These are phyloP conservation scores for Fusarium mundagurra DNA, from an alignment of 2,329 filamentous ascomycete species.

Conservation along the genomic window DNA sequence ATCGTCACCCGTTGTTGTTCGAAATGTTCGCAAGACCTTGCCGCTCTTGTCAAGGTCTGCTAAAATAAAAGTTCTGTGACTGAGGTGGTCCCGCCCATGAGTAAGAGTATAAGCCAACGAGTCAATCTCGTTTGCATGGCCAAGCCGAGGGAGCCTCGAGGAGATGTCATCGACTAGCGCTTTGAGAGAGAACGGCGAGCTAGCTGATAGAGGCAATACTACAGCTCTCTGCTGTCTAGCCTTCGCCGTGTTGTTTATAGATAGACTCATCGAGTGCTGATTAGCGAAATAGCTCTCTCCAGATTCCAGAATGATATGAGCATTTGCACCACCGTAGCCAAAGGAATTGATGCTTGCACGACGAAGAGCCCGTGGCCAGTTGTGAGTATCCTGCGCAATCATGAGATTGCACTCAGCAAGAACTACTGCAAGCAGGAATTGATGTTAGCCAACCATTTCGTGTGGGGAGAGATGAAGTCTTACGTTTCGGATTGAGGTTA, in stretches of 20 bases:
- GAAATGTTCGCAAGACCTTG: neutral
- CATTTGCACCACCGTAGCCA: neutral
- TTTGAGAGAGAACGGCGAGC: neutral
- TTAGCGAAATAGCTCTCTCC: neutral
- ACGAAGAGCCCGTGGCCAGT: neutral
- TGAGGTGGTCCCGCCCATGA: neutral
- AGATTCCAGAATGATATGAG: neutral
- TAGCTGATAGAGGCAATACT: neutral
- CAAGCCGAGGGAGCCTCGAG: neutral
- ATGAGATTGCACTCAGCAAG: neutral
- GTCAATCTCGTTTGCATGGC: neutral
- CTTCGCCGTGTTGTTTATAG: accelerated
- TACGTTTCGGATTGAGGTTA: neutral
- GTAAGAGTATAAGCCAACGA: neutral
- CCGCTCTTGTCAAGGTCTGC: neutral
- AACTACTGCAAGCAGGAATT: neutral
- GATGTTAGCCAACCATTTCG: accelerated
- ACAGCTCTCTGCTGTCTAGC: accelerated
- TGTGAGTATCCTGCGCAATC: neutral
- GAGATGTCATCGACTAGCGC: neutral
- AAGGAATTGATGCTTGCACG: neutral
- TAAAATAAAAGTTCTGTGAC: neutral
- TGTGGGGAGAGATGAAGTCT: accelerated
- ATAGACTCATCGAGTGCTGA: accelerated
- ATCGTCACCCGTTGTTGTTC: neutral